Percentiles rank a stretch among this genome's conserved stretches.
Conservation (phyloP, 768 basidiomycete genomes). For the Pisolithus sp. region DNA sequence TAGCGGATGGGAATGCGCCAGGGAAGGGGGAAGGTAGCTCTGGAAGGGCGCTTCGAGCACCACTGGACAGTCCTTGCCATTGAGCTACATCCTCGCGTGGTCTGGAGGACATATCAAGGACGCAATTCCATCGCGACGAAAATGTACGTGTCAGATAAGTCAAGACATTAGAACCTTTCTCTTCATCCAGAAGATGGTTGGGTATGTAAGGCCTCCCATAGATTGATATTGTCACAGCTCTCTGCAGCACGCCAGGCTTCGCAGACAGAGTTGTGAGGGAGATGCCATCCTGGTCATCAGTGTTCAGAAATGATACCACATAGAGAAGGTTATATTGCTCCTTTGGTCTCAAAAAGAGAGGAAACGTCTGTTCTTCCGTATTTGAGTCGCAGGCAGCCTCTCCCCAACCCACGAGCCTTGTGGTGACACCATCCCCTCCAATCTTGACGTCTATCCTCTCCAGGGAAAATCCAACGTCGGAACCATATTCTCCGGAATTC, state of each 20-base stretch:
- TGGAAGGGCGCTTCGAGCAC: conserved; percentile 44
- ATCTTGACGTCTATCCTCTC: conserved; percentile 72
- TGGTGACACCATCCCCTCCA: conserved; percentile 57
- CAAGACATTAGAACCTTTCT: conserved; percentile 9
- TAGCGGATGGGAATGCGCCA: conserved; percentile 20
- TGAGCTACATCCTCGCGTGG: conserved; percentile 16
- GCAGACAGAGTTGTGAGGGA: conserved; percentile 28
- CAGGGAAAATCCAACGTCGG: conserved; percentile 62
- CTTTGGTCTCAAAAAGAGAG: conserved; percentile 58
- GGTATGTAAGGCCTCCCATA: conserved; percentile 61
- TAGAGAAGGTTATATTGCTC: conserved; percentile 90
- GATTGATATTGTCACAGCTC: conserved; percentile 76
- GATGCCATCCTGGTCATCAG: conserved; percentile 45
- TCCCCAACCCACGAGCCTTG: conserved; percentile 46
- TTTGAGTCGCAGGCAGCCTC: conserved; percentile 28
- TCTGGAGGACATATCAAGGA: conserved; percentile 63
- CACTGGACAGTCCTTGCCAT: conserved; percentile 9
- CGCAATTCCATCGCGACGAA: conserved; percentile 85
- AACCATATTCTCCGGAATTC: conserved; percentile 62
- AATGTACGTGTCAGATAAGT: conserved; percentile 69
- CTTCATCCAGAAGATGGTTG: conserved; percentile 10
- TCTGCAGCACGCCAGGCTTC: conserved; percentile 39
- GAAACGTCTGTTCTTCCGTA: conserved; percentile 50
- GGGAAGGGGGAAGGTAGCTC: conserved; percentile 82
- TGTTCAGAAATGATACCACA: conserved; percentile 73